Evolutionary conservation across 2,329 filamentous ascomycete species (phyloP), one percentile per base, ranked within the genome.

Genomic region (Aspergillus caelatus): DNA sequence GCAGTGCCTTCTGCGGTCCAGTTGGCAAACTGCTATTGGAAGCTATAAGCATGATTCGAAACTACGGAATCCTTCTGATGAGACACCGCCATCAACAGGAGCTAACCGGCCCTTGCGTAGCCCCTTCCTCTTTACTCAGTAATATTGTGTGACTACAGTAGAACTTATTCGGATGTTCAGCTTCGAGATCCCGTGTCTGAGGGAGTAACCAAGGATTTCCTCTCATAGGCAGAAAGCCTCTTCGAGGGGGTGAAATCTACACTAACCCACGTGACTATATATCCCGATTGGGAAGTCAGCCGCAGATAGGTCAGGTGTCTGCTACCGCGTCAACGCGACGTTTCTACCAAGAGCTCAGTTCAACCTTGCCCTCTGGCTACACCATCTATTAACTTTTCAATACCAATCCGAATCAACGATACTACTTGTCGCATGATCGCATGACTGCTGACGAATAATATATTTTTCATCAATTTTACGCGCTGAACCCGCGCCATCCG

Each of bases 231-330:
- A 11, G n/a, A 23, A 46, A 12, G 8, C 43, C 12, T 45, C 2
- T n/a, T n/a, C 8, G 28, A 26, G 36, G 36, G 36, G 14, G 34
- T 12, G 32, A 34, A 34, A 34, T 12, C 32, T 11, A 34, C 32
- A 16, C 16, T 16, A 3, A 3, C 1, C 10, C 60, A 62, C 56
- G 61, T 62, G 61, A 62, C 23, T 1, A 8, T 1, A 3, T 28
- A 26, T 32, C 52, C 43, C 28, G 30, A 61, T 56, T 14, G 34
- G 59, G 59, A 57, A 45, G 57, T 28, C 43, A 34, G 28, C 60
- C 53, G 41, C 45, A 55, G 26, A 46, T 34, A 46, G 57, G 34
- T 57, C 56, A 36, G 28, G 23, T 32, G 34, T 46, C 41, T 28
- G 43, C 30, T 9, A n/a, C 46, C 19, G 34, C 21, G 52, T 55